Percentiles rank a stretch among this genome's conserved stretches.
Conservation (phyloP, 306 rosid species). For the Luffa acutangula region DNA sequence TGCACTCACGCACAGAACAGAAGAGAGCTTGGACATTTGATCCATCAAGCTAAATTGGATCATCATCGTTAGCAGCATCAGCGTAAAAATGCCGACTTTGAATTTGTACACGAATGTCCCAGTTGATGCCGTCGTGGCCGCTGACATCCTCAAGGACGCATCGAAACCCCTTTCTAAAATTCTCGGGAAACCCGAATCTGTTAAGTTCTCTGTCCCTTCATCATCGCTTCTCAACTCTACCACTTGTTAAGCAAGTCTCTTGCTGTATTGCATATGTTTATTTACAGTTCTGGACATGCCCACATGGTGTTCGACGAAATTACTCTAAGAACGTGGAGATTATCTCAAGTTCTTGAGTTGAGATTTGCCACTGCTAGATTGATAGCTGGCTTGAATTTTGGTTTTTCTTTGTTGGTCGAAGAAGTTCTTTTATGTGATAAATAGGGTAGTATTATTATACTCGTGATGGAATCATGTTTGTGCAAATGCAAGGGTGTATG, state of each 20-base stretch:
- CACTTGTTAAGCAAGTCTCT: neutral
- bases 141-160: slow-evolving; percentile 91
- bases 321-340: slow-evolving; percentile 10
- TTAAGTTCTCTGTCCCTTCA: slow-evolving; percentile 16
- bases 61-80: neutral
- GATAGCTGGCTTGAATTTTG: neutral
- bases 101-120: slow-evolving; percentile 84
- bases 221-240: neutral
- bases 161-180: slow-evolving; percentile 84
- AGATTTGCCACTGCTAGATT: neutral
- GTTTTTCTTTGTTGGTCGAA: neutral
- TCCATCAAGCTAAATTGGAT: neutral
- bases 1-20: no score
- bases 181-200: slow-evolving; percentile 92
- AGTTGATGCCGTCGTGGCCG: slow-evolving; percentile 63
- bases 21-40: neutral
- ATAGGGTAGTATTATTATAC: neutral
- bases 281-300: slow-evolving; percentile 8
- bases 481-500: neutral
- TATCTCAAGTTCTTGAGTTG: neutral
- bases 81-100: slow-evolving; percentile 57
- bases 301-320: slow-evolving; percentile 42
- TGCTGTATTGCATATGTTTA: neutral
- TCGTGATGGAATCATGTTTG: neutral
- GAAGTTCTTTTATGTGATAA: neutral